phyloP scores from a whole-genome alignment of 441 rosid genomes.

The Adansonia gregorii region DNA sequence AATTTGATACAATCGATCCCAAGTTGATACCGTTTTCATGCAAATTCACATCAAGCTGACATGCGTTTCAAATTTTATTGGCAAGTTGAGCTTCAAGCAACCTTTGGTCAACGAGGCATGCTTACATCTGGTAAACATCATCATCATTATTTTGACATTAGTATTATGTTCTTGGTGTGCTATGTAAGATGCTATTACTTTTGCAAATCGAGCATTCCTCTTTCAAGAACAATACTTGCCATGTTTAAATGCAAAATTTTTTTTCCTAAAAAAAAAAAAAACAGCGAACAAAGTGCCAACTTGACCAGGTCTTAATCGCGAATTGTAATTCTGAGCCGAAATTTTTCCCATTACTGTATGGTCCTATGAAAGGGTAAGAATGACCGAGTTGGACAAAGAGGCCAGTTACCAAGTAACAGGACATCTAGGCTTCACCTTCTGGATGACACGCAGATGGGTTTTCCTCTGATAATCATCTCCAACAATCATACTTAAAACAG shows the following conservation, averaged over 20 bases:
- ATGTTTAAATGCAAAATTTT: background rate
- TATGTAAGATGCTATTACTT: background rate
- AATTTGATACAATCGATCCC: background rate
- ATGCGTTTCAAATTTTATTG: background rate
- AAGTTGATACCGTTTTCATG: background rate
- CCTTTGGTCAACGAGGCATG: background rate
- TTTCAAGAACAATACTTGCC: background rate
- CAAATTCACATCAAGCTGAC: background rate
- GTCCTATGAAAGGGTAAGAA: background rate
- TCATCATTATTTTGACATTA: background rate
- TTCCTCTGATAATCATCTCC: background rate
- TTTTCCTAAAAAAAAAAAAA: background rate
- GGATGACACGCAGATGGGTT: background rate
- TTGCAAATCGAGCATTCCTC: background rate
- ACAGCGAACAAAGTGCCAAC: background rate
- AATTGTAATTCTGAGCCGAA: background rate
- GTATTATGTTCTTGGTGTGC: background rate
- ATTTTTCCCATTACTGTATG: background rate
- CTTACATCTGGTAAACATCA: background rate
- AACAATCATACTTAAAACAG: background rate
- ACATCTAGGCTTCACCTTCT: background rate
- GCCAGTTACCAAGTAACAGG: background rate
- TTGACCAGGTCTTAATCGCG: background rate
- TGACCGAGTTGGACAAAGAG: background rate
- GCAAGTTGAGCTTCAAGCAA: constrained; percentile 9